Base-by-base conservation (phyloP, 805 yeast species). In the Sugiyamaella qingdaonensis region DNA sequence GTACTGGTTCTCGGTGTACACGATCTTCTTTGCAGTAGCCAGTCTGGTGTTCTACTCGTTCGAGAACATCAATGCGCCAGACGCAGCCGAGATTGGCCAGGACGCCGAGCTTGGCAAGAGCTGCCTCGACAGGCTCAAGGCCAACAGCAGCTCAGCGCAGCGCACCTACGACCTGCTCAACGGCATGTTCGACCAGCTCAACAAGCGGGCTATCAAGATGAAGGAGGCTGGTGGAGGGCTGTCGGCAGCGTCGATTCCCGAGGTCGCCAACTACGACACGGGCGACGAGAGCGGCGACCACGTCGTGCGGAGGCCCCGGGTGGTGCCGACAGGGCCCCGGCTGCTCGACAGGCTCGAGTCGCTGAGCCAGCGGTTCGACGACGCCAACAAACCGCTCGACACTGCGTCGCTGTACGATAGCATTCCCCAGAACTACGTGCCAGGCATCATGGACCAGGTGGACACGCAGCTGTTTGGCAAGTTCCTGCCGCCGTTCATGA, bases 1-100 rank as follows among this genome's bases (percentile, higher is more conserved):
- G 1, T 91, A 90, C 64, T 89, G 96, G 96, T 90, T 88, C 64
- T 83, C 94, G 5, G 86, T 87, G 64, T 90, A 90, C 67, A 88
- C 96, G 0, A 85, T 90, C 4, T 90, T 89, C 66, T 88, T 88
- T 69, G 84, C 95, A 2, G 89, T 89, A 55, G 95, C 96, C 0
- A 86, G 95, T 63, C 73, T 89, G 61, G 86, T 88, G 14, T 88
- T 85, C 63, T 88, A 89, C 65, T 85, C 81, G 53, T 92, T 87
- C 67, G 80, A 76, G 53, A 71, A 68, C 53, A 63, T 67, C 53
- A 49, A 61, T 46, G 55, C 64, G 49, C 55, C 61, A 51, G 58
- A 67, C 50, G 55, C 56, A 47, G 37, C 72, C 35, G 76, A 72
- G 43, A 81, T 87, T 49, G 77, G 83, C 54, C 74, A 78, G 50